Evolutionary conservation across 345 rosid species (phyloP), one percentile per base, ranked within the genome.

Genomic region (Hevea brasiliensis): DNA sequence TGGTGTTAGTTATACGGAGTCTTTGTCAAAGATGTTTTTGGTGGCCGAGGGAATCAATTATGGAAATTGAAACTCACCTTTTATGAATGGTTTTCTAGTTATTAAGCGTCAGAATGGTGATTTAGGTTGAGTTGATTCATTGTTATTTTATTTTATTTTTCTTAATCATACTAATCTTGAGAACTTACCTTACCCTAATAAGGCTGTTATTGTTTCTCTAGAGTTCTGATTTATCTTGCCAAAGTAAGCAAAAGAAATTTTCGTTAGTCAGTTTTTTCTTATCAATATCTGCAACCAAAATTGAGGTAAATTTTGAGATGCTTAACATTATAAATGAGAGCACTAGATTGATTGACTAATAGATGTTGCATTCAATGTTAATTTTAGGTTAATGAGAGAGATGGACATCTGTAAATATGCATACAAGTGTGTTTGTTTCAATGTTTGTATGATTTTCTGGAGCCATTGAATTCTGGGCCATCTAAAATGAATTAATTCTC

Each of bases 1-100:
- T 24, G 51, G 32, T 13, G 51, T 17, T 44, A 4, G 53, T 65
- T 62, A 23, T 6, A 20, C 44, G 0, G 67, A 62, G 67, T 8
- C 27, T 62, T 61, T 61, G 35, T 61, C 45, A 18, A 61, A 61
- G 65, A 32, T 48, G 57, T 42, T 54, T 63, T 21, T 63, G 67
- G 26, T 13, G 26, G 24, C 44, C 24, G 65, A 63, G 57, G 66
- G 47, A 74, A 65, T 65, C 5, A 14, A 26, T 55, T 29, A 35
- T 65, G 48, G 54, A 50, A 55, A 70, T 61, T 72, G 23, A 14
- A 7, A 18, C 26, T 63, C 0, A 18, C 7, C 54, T 15, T 50
- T 17, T 48, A 2, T 48, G 18, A n/a, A n/a, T n/a, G 53, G 12
- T 14, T 48, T 48, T 48, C 4, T n/a, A 8, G 41, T 63, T 21